phyloP scores from a whole-genome alignment of 768 basidiomycete species.

The Nidula microcarpa region DNA sequence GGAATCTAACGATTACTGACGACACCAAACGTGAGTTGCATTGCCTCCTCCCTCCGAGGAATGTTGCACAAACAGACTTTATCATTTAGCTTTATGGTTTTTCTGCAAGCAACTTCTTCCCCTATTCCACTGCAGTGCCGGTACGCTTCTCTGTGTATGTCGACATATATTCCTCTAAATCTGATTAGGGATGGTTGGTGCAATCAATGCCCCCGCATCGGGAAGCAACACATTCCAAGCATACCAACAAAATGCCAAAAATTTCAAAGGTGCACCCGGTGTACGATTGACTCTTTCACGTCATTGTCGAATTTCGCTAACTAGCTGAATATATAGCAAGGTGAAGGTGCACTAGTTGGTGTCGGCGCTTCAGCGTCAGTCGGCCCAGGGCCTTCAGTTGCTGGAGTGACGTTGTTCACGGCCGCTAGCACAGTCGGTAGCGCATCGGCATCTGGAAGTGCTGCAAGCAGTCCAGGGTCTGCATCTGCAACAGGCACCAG shows the following conservation, averaged over 20 bases:
- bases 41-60: not conserved
- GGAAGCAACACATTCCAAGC: conserved; percentile 34
- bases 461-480: not conserved
- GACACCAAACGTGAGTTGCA: conserved; percentile 35
- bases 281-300: conserved; percentile 21
- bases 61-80: conserved; percentile 1
- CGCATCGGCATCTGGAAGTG: not conserved
- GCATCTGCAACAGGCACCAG: conserved; percentile 1
- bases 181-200: conserved; percentile 41
- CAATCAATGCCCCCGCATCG: conserved; percentile 47
- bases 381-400: conserved; percentile 32
- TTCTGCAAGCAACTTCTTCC: conserved; percentile 49
- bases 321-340: conserved; percentile 29
- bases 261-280: conserved; percentile 20
- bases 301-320: not conserved
- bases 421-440: conserved; percentile 6
- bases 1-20: conserved; percentile 50
- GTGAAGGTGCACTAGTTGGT: conserved; percentile 35
- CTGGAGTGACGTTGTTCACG: conserved; percentile 23
- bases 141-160: conserved; percentile 8
- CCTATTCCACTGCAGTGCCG: conserved; percentile 35
- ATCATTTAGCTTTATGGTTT: conserved; percentile 47
- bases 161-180: not conserved
- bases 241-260: conserved; percentile 30
- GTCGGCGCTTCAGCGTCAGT: conserved; percentile 46